Conservation (phyloP, 2,329 filamentous ascomycete species). For the Aspergillus brunneoviolaceus region DNA sequence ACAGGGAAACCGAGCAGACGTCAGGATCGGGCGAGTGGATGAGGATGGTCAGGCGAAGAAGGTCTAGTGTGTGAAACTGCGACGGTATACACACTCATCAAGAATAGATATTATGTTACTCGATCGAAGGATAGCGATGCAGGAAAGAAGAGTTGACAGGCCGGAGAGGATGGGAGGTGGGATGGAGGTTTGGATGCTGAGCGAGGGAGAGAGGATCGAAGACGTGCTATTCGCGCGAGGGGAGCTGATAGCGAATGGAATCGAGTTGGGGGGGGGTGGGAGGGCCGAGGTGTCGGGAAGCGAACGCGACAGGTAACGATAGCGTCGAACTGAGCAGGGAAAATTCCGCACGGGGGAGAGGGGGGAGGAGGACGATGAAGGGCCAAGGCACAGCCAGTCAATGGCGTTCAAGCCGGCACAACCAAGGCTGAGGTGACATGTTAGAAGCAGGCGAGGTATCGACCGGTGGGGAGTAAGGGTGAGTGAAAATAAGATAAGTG, state of each 20-base stretch:
- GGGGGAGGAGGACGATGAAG: neutral
- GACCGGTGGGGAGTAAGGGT: no score
- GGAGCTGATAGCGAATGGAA: slow-evolving; percentile 1
- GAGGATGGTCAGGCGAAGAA: neutral
- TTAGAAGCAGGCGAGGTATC: neutral
- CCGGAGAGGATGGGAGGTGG: neutral
- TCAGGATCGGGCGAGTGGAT: slow-evolving; percentile 2
- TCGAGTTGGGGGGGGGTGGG: neutral
- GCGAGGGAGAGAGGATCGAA: neutral
- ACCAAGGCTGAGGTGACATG: slow-evolving; percentile 4
- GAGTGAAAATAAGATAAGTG: no score
- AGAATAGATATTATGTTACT: neutral
- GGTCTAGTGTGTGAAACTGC: slow-evolving; percentile 2
- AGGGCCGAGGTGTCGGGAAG: slow-evolving; percentile 3
- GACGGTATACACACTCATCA: neutral
- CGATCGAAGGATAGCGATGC: neutral
- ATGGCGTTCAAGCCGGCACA: neutral
- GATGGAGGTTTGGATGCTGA: neutral
- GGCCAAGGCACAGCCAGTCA: slow-evolving; percentile 1
- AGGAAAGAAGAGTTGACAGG: neutral
- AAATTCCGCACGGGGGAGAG: neutral
- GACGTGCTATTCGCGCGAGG: neutral
- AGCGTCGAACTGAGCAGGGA: slow-evolving; percentile 1
- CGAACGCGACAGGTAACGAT: slow-evolving; percentile 4
- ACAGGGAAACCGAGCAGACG: slow-evolving; percentile 5